These are phyloP conservation scores for Colletotrichum limetticola DNA, from an alignment of 2,329 filamentous ascomycete genomes.

Conservation along the genomic window DNA sequence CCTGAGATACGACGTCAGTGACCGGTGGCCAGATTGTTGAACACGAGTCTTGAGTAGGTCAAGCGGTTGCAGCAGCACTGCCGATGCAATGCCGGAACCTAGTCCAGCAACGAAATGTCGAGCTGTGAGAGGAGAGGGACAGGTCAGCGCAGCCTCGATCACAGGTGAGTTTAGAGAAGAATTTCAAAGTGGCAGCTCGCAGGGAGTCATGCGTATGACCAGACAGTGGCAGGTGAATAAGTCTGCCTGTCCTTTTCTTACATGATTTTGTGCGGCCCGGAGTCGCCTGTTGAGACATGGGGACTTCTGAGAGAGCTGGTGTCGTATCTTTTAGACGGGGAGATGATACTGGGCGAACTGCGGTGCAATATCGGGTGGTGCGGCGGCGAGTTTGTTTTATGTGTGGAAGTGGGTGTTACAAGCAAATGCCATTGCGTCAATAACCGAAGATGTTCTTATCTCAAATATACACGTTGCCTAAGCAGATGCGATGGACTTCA, in stretches of 20 bases:
- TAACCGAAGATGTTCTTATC: neutral
- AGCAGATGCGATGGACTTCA: neutral
- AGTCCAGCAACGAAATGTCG: slow-evolving; percentile 93
- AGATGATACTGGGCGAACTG: neutral
- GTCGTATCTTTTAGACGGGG: neutral
- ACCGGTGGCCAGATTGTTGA: slow-evolving; percentile 82
- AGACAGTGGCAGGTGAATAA: neutral
- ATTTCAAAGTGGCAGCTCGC: neutral
- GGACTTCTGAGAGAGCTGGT: neutral
- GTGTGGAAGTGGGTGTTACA: neutral
- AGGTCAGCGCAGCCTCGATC: neutral
- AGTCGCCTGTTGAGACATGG: slow-evolving; percentile 22
- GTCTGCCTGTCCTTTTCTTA: neutral
- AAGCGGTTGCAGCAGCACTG: slow-evolving; percentile 91
- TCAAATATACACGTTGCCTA: neutral
- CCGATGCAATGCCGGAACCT: slow-evolving; percentile 86
- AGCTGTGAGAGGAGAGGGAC: slow-evolving; percentile 52
- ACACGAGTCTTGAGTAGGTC: slow-evolving; percentile 97
- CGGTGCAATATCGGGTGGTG: neutral
- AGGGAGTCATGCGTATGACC: neutral
- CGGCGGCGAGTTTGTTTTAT: neutral
- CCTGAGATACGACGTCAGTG: slow-evolving; percentile 75
- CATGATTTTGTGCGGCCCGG: slow-evolving; percentile 26
- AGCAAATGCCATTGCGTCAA: neutral
- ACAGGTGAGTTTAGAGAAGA: neutral